Evolutionary conservation across 2,329 filamentous ascomycete genomes (phyloP).

Genomic region (Phaeoacremonium minimum): DNA sequence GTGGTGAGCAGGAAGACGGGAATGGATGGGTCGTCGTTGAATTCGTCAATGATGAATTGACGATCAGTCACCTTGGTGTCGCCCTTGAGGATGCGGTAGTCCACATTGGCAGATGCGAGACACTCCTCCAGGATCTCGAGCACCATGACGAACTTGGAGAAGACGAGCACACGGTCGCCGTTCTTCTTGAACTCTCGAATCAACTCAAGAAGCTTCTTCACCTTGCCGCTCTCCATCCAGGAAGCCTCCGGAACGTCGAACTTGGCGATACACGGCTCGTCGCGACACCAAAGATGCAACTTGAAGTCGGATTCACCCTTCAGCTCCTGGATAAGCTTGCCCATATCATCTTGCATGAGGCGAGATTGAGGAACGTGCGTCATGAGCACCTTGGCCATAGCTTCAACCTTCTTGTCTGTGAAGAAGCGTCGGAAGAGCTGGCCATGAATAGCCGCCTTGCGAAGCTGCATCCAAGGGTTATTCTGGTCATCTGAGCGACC

Average conservation of each 20-base stretch:
- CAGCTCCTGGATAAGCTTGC: constrained; percentile 51
- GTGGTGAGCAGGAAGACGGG: constrained; percentile 92
- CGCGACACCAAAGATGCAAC: constrained; percentile 61
- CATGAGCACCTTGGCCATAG: constrained; percentile 75
- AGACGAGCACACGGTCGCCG: constrained; percentile 84
- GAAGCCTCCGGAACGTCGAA: constrained; percentile 50
- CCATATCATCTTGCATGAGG: constrained; percentile 45
- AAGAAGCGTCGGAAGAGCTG: constrained; percentile 83
- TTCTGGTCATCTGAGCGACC: constrained; percentile 51
- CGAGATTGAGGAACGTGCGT: constrained; percentile 58
- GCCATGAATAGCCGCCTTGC: constrained; percentile 88
- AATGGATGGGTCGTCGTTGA: constrained; percentile 70
- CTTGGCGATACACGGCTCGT: constrained; percentile 49
- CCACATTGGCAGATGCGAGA: constrained; percentile 66
- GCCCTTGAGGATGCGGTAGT: constrained; percentile 84
- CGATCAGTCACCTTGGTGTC: constrained; percentile 76
- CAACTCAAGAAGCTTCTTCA: constrained; percentile 73
- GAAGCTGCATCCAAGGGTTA: constrained; percentile 83
- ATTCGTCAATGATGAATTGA: constrained; percentile 84
- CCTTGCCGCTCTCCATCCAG: constrained; percentile 71
- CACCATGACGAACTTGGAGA: constrained; percentile 88
- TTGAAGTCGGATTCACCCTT: constrained; percentile 59
- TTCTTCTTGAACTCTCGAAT: constrained; percentile 69
- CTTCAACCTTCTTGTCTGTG: constrained; percentile 65
- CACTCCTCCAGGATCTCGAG: constrained; percentile 87